phyloP scores from a whole-genome alignment of 192 early-diverging fungal species.

The Mortierella alpina region DNA sequence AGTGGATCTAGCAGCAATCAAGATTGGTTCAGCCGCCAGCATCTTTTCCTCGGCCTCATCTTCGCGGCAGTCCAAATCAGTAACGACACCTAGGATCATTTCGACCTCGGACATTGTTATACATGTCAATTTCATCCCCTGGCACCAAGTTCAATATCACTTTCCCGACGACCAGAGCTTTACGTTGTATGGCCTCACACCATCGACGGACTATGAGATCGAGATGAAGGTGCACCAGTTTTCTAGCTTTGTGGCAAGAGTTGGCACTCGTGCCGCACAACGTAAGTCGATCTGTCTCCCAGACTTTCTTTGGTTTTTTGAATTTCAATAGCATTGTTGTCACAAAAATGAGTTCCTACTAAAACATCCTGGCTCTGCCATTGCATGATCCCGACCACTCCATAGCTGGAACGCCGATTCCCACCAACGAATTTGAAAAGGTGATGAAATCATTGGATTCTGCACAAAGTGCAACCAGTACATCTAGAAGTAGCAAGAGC shows the following conservation, averaged over 20 bases:
- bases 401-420: constrained; percentile 25
- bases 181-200: constrained; percentile 45
- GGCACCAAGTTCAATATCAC: constrained; percentile 50
- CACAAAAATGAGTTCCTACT: background rate
- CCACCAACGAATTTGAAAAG: constrained; percentile 10
- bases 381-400: too few species aligned
- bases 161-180: constrained; percentile 51
- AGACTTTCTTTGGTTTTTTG: constrained; percentile 2
- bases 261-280: constrained; percentile 48
- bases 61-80: constrained; percentile 9
- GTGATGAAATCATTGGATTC: background rate
- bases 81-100: constrained; percentile 32
- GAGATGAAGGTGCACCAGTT: constrained; percentile 52
- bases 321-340: background rate
- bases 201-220: constrained; percentile 52
- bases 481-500: constrained; percentile 20
- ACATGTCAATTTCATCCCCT: constrained; percentile 51
- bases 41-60: constrained; percentile 14
- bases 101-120: constrained; percentile 51
- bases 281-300: constrained; percentile 14
- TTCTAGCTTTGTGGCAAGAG: constrained; percentile 46
- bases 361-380: background rate
- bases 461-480: background rate
- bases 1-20: constrained; percentile 44
- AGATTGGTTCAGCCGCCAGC: constrained; percentile 26